These are phyloP conservation scores for Nevesoporus exiguus DNA, from an alignment of 768 basidiomycete species.

Conservation along the genomic window DNA sequence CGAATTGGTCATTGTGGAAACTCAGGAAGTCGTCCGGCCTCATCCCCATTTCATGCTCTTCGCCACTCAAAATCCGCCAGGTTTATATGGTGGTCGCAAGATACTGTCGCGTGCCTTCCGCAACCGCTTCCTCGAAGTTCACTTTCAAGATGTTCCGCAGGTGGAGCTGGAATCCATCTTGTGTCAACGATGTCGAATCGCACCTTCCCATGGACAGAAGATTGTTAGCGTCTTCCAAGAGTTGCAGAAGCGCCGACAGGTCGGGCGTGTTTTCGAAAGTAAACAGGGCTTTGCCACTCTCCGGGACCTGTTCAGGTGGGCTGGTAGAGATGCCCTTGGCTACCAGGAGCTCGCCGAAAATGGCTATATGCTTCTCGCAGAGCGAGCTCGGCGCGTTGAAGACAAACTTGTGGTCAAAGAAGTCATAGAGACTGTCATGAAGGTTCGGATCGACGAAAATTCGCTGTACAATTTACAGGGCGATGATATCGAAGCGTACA, in stretches of 20 bases:
- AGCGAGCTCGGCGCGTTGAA: slow-evolving; percentile 79
- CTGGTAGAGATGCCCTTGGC: slow-evolving; percentile 80
- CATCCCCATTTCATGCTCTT: slow-evolving; percentile 98
- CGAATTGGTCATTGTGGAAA: slow-evolving; percentile 93
- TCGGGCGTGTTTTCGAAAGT: slow-evolving; percentile 92
- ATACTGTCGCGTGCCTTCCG: slow-evolving; percentile 93
- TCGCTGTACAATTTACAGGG: slow-evolving; percentile 60
- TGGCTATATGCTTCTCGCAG: slow-evolving; percentile 96
- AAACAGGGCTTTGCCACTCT: slow-evolving; percentile 96
- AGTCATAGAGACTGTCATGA: slow-evolving; percentile 87
- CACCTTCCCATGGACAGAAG: slow-evolving; percentile 87
- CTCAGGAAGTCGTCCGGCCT: slow-evolving; percentile 88
- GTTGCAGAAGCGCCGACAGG: slow-evolving; percentile 87
- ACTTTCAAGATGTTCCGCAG: slow-evolving; percentile 96
- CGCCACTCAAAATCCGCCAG: slow-evolving; percentile 97
- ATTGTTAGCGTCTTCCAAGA: slow-evolving; percentile 93
- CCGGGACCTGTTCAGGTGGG: slow-evolving; percentile 97
- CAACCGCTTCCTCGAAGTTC: slow-evolving; percentile 95
- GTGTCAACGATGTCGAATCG: slow-evolving; percentile 88
- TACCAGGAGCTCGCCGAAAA: slow-evolving; percentile 94
- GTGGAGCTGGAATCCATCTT: slow-evolving; percentile 90
- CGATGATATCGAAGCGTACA: slow-evolving; percentile 43
- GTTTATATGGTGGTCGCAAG: slow-evolving; percentile 92
- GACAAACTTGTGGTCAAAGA: slow-evolving; percentile 90
- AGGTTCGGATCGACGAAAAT: slow-evolving; percentile 74